A percentile compares a stretch with the other conserved stretches of the same genome.
Conservation (phyloP, 495 filamentous ascomycete species). For the Staphylotrichum longicolle region DNA sequence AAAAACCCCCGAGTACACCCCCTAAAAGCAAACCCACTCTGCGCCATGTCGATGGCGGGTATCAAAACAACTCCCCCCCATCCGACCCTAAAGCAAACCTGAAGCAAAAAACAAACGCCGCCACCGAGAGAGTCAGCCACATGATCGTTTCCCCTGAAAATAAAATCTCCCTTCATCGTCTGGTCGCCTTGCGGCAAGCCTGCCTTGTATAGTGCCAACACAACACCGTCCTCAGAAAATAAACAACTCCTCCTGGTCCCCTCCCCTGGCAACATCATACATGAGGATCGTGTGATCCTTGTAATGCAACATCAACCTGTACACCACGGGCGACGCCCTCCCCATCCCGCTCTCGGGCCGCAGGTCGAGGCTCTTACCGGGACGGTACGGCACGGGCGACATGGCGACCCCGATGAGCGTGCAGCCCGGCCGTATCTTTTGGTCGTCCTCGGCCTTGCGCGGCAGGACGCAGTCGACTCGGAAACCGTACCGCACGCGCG, state of each 20-base stretch:
- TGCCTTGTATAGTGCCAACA: too few species aligned
- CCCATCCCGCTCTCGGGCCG: conserved; percentile 13
- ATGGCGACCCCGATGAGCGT: conserved; percentile 45
- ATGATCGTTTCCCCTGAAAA: too few species aligned
- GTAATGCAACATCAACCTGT: conserved; percentile 74
- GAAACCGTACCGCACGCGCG: conserved; percentile 37
- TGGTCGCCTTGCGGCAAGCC: too few species aligned
- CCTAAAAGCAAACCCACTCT: not conserved
- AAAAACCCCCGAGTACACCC: not conserved
- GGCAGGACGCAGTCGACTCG: conserved; percentile 47
- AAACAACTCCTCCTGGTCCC: conserved; percentile 27
- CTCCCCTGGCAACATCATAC: conserved; percentile 65
- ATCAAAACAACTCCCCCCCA: not conserved
- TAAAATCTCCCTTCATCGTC: too few species aligned
- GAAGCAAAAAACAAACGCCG: too few species aligned
- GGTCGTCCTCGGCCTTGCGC: conserved; percentile 38
- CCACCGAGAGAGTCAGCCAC: too few species aligned
- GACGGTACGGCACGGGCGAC: conserved; percentile 44
- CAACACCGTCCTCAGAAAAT: conserved; percentile 21
- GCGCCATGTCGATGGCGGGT: not conserved
- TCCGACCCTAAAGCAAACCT: too few species aligned
- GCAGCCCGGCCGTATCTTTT: conserved; percentile 36
- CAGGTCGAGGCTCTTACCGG: conserved; percentile 47
- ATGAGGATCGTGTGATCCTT: conserved; percentile 72
- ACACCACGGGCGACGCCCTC: conserved; percentile 38